Percentiles rank a stretch among this genome's conserved stretches.
These are phyloP conservation scores for Hibiscus trionum DNA, from an alignment of 345 rosid genomes.

Conservation along the genomic window DNA sequence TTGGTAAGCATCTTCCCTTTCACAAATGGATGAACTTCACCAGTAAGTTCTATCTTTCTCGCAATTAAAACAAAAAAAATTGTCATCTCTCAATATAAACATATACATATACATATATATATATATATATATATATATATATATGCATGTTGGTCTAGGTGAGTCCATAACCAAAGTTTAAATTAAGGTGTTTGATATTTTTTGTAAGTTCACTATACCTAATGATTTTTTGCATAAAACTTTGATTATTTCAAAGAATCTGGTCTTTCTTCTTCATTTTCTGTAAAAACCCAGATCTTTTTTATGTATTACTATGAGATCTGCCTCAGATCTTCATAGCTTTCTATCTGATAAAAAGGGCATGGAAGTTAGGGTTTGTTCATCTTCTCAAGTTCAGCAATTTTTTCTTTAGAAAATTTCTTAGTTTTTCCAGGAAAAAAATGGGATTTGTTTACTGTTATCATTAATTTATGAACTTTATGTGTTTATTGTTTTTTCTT, in stretches of 20 bases:
- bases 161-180: neutral
- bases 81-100: neutral
- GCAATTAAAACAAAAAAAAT: neutral
- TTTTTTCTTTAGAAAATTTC: neutral
- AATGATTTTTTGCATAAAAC: neutral
- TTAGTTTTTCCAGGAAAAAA: neutral
- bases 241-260: neutral
- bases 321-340: neutral
- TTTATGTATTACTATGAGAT: neutral
- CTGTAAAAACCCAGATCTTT: neutral
- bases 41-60: constrained; percentile 14
- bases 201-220: neutral
- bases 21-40: constrained; percentile 17
- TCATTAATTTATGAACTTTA: neutral
- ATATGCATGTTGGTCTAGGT: neutral
- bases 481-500: neutral
- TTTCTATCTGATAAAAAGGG: neutral
- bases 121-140: neutral
- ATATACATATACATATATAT: neutral
- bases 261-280: neutral
- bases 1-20: constrained; percentile 44
- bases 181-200: neutral
- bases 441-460: neutral
- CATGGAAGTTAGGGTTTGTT: neutral
- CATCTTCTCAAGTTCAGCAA: neutral